phyloP scores from a whole-genome alignment of 352 stramenopile species.

The Phytopythium litorale region DNA sequence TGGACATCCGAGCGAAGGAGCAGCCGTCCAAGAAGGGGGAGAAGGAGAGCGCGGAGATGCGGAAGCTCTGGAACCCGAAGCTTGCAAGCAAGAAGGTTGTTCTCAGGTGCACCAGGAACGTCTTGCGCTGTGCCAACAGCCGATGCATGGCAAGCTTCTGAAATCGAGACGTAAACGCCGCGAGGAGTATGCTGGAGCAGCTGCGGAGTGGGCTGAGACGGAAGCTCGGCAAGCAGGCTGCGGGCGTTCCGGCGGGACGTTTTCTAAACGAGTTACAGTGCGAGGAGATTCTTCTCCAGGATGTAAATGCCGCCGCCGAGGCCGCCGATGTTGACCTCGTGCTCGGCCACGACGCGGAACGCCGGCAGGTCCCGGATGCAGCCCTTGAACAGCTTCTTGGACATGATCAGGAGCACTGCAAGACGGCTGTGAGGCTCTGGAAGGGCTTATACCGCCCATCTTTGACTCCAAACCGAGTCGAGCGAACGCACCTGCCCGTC shows the following conservation, averaged over 20 bases:
- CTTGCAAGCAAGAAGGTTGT: no score
- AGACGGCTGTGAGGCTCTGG: not conserved
- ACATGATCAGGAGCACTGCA: conserved; percentile 71
- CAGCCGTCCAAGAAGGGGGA: not conserved
- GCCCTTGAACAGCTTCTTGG: conserved; percentile 72
- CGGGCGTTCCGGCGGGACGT: no score
- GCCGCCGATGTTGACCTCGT: conserved; percentile 76
- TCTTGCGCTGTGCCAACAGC: no score
- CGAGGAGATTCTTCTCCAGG: conserved; percentile 18
- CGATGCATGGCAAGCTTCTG: no score
- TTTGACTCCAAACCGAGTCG: no score
- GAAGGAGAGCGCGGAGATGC: not conserved
- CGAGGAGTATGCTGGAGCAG: no score
- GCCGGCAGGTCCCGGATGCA: conserved; percentile 34
- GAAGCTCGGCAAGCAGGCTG: no score
- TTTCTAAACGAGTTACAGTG: not conserved
- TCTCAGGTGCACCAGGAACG: no score
- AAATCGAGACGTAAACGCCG: no score
- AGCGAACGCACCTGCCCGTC: conserved; percentile 33
- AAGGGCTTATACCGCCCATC: not conserved
- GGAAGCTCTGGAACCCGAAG: no score
- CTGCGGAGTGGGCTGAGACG: no score
- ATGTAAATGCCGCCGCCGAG: conserved; percentile 61
- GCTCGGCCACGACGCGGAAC: conserved; percentile 32
- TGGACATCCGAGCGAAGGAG: not conserved